These are phyloP conservation scores for Calonectria multiphialidica DNA, from an alignment of 2,329 filamentous ascomycete genomes.

Conservation along the genomic window DNA sequence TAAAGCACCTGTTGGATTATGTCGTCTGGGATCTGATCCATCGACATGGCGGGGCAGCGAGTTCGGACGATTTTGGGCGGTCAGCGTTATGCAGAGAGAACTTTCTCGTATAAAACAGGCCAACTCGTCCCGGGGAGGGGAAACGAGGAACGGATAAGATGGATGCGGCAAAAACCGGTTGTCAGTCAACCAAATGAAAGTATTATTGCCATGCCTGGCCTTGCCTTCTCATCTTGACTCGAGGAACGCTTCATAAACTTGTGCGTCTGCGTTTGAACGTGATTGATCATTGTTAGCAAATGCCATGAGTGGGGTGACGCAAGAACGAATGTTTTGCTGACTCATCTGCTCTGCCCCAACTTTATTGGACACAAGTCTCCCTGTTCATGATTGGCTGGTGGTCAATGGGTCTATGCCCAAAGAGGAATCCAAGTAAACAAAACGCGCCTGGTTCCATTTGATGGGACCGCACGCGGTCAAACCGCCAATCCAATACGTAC, in stretches of 20 bases:
- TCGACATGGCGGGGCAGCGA: slow-evolving; percentile 46
- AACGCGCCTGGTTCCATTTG: slow-evolving; percentile 44
- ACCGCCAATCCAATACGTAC: slow-evolving; percentile 25
- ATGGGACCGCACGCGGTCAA: slow-evolving; percentile 34
- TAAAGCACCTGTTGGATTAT: slow-evolving; percentile 83
- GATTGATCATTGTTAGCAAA: slow-evolving; percentile 20
- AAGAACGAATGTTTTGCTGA: slow-evolving; percentile 21
- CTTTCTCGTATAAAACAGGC: slow-evolving; percentile 2
- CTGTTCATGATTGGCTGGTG: slow-evolving; percentile 29
- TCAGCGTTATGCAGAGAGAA: slow-evolving; percentile 17
- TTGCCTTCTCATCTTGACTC: slow-evolving; percentile 12
- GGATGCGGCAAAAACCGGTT: neutral
- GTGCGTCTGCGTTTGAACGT: neutral
- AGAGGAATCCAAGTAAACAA: slow-evolving; percentile 58
- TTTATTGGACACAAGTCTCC: slow-evolving; percentile 17
- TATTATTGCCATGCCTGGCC: slow-evolving; percentile 34
- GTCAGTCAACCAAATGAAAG: slow-evolving; percentile 1
- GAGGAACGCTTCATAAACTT: slow-evolving; percentile 18
- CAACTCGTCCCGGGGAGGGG: neutral
- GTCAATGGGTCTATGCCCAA: slow-evolving; percentile 48
- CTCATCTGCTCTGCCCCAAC: neutral
- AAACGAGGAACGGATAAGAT: neutral
- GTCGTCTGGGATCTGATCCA: slow-evolving; percentile 79
- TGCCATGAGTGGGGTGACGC: slow-evolving; percentile 33
- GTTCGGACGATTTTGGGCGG: slow-evolving; percentile 21